Percentiles rank a stretch among this genome's conserved stretches.
These are phyloP conservation scores for Aureobasidium sp. DNA, from an alignment of 2,329 filamentous ascomycete genomes.

Conservation along the genomic window DNA sequence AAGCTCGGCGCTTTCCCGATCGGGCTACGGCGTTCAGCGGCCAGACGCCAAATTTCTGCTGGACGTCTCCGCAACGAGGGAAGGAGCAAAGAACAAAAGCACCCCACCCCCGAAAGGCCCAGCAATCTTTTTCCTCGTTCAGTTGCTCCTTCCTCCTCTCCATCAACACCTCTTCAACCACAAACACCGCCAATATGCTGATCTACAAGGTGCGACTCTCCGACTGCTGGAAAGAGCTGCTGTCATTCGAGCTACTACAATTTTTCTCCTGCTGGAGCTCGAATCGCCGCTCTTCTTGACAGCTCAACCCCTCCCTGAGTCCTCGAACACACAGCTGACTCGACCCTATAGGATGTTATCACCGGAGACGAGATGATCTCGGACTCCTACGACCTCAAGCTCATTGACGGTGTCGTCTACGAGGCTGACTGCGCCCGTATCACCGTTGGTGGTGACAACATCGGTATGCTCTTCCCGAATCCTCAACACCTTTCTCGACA, in stretches of 20 bases:
- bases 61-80: neutral
- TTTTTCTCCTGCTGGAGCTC: neutral
- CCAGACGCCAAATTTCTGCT: conserved; percentile 5
- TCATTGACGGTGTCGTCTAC: conserved; percentile 71
- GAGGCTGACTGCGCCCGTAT: conserved; percentile 93
- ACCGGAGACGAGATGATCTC: conserved; percentile 94
- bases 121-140: conserved; percentile 7
- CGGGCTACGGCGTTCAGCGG: neutral
- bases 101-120: neutral
- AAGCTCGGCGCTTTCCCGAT: conserved; percentile 3
- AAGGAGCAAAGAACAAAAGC: conserved; percentile 8
- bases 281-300: neutral
- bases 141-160: neutral
- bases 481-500: neutral
- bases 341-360: conserved; percentile 63
- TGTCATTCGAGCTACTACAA: conserved; percentile 1
- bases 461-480: conserved; percentile 43
- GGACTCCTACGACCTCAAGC: conserved; percentile 80
- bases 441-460: conserved; percentile 62
- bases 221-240: conserved; percentile 15
- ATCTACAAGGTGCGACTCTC: conserved; percentile 46
- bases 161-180: conserved; percentile 8
- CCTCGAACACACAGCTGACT: conserved; percentile 16
- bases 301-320: neutral
- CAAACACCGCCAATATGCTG: conserved; percentile 40